Evolutionary conservation across 176 grass and related monocot genomes (phyloP).

Genomic region (Zoysia pacifica): DNA sequence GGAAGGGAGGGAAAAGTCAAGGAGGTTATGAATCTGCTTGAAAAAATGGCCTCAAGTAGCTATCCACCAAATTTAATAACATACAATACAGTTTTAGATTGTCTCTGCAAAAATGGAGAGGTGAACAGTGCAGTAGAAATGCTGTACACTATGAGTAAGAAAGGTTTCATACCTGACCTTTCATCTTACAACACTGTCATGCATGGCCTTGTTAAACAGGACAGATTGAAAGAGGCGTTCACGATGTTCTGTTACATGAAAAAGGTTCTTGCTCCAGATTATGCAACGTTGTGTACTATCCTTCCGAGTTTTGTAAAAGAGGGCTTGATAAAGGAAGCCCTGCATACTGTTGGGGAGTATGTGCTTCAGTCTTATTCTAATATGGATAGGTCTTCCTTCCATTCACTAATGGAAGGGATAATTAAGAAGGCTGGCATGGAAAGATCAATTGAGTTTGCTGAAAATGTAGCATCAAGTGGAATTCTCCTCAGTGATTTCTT

Average conservation of each 20-base stretch:
- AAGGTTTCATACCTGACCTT: slow-evolving; percentile 66
- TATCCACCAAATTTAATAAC: slow-evolving; percentile 75
- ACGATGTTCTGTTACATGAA: slow-evolving; percentile 86
- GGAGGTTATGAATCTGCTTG: slow-evolving; percentile 63
- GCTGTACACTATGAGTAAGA: slow-evolving; percentile 71
- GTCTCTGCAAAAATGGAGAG: slow-evolving; percentile 92
- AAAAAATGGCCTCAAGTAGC: slow-evolving; percentile 60
- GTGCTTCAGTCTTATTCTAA: slow-evolving; percentile 49
- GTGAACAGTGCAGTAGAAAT: slow-evolving; percentile 66
- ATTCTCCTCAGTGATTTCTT: slow-evolving; percentile 71
- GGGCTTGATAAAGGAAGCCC: slow-evolving; percentile 63
- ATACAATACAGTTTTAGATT: slow-evolving; percentile 87
- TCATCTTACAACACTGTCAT: slow-evolving; percentile 89
- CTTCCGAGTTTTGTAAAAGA: slow-evolving; percentile 76
- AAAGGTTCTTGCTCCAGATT: slow-evolving; percentile 85
- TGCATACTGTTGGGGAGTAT: slow-evolving; percentile 61
- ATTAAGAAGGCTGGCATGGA: slow-evolving; percentile 71
- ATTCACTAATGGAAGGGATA: slow-evolving; percentile 76
- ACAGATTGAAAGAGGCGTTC: slow-evolving; percentile 68
- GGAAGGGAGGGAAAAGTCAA: slow-evolving; percentile 88
- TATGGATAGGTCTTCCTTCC: slow-evolving; percentile 57
- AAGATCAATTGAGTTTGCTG: slow-evolving; percentile 70
- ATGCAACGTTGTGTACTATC: slow-evolving; percentile 73
- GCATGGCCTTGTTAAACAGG: slow-evolving; percentile 79
- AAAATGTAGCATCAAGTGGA: slow-evolving; percentile 51